Evolutionary conservation across 441 rosid species (phyloP), one percentile per base, ranked within the genome.

Genomic region (Bruguiera hainesii): DNA sequence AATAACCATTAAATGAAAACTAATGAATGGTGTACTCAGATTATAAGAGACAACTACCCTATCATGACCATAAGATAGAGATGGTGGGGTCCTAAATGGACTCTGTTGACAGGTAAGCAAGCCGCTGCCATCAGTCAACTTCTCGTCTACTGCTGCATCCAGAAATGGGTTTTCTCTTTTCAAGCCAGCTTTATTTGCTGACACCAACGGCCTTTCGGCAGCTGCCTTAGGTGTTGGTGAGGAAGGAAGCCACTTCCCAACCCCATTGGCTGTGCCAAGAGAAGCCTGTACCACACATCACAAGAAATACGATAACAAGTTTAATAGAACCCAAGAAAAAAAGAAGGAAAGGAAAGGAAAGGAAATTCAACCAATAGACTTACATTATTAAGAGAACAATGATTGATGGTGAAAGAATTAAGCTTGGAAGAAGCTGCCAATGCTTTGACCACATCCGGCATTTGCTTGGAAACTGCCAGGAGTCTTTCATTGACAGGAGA

Each of bases 61-160:
- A 75, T 78, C 83, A 50, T 80, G 80, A 66, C 76, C 70, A 76
- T 80, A 87, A 52, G 91, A 84, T 26, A 89, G 80, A 50, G 98
- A 96, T 9, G 98, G 97, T 15, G 97, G 99, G 71, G 99, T 96
- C 68, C 83, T 80, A 76, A 96, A 93, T 56, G 99, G 99, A 87
- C 96, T 89, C 65, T 77, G 93, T 63, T 72, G 81, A 70, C 74
- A 76, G 71, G 83, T 70, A 65, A 60, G 63, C 16, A 76, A 69
- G 56, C 58, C 26, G 60, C 67, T 78, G 29, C 33, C 69, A 29
- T 68, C 79, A 23, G 60, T 64, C 64, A 31, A 49, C 56, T 77
- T 73, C 7, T 69, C 86, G 66, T 73, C 53, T 23, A 63, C 51
- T 66, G 79, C 80, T 35, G 33, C 51, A 67, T 77, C 78, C 63